Evolutionary conservation across 768 basidiomycete species (phyloP).

Genomic region (Cyathus striatus): DNA sequence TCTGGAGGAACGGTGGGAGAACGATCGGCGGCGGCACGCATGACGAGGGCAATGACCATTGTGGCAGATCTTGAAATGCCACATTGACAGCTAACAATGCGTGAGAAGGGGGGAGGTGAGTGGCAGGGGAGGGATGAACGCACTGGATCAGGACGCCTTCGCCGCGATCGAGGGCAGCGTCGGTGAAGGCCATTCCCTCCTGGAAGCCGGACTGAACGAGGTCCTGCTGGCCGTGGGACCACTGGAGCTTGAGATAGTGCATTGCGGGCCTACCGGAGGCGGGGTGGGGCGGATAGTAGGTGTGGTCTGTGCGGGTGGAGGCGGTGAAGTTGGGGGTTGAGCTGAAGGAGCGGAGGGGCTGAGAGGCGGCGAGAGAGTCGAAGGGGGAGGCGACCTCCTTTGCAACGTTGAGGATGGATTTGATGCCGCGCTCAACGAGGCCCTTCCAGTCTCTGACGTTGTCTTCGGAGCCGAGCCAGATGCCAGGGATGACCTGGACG

Average conservation of each 20-base stretch:
- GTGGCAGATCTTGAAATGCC: slow-evolving; percentile 91
- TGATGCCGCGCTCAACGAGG: slow-evolving; percentile 68
- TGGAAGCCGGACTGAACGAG: slow-evolving; percentile 77
- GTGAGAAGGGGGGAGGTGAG: slow-evolving; percentile 11
- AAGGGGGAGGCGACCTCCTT: slow-evolving; percentile 83
- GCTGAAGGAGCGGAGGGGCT: slow-evolving; percentile 52
- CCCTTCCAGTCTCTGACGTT: slow-evolving; percentile 80
- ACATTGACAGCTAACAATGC: slow-evolving; percentile 75
- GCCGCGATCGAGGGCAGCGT: slow-evolving; percentile 67
- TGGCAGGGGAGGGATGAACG: slow-evolving; percentile 28
- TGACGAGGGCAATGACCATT: slow-evolving; percentile 84
- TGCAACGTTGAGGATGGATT: slow-evolving; percentile 84
- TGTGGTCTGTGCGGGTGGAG: slow-evolving; percentile 30
- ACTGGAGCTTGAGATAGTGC: slow-evolving; percentile 85
- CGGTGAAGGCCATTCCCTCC: slow-evolving; percentile 76
- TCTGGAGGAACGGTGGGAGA: slow-evolving; percentile 65
- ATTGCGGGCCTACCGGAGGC: slow-evolving; percentile 69
- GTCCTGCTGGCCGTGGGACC: slow-evolving; percentile 94
- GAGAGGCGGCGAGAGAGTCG: slow-evolving; percentile 36
- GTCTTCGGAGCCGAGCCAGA: slow-evolving; percentile 91
- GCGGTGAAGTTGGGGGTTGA: slow-evolving; percentile 65
- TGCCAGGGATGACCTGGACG: slow-evolving; percentile 74
- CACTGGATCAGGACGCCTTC: slow-evolving; percentile 85
- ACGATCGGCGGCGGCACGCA: slow-evolving; percentile 80
- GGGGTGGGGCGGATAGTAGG: slow-evolving; percentile 64